A percentile compares a stretch with the other conserved stretches of the same genome.
These are phyloP conservation scores for Mycosphaerelloides madeirae DNA, from an alignment of 2,329 filamentous ascomycete genomes.

Conservation along the genomic window DNA sequence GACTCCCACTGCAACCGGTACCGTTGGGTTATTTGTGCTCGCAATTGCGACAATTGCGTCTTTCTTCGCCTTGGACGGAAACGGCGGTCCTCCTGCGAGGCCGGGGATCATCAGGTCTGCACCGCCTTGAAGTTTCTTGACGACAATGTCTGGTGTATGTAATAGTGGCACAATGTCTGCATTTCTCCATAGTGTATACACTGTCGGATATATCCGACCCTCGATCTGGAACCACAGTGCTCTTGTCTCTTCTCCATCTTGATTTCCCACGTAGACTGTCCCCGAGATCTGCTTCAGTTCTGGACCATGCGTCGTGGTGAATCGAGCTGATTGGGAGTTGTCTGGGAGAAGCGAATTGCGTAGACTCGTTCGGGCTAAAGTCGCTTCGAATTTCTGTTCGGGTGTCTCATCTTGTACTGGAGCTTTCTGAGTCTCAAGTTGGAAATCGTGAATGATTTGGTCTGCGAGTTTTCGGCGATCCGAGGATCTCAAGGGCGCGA, in stretches of 20 bases:
- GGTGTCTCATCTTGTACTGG: slow-evolving; percentile 31
- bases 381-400: slow-evolving; percentile 42
- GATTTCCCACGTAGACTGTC: slow-evolving; percentile 59
- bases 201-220: slow-evolving; percentile 50
- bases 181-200: slow-evolving; percentile 65
- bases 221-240: slow-evolving; percentile 62
- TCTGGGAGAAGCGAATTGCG: slow-evolving; percentile 60
- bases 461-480: slow-evolving; percentile 64
- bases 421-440: slow-evolving; percentile 35
- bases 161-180: slow-evolving; percentile 57
- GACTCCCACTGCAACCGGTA: slow-evolving; percentile 60
- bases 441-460: slow-evolving; percentile 60
- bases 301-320: slow-evolving; percentile 61
- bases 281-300: slow-evolving; percentile 58
- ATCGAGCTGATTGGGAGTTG: slow-evolving; percentile 57
- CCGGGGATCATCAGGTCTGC: slow-evolving; percentile 68
- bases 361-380: slow-evolving; percentile 46
- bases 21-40: slow-evolving; percentile 53
- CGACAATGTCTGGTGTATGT: slow-evolving; percentile 58
- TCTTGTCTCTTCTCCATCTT: slow-evolving; percentile 53
- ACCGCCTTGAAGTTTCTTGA: slow-evolving; percentile 59
- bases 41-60: slow-evolving; percentile 61
- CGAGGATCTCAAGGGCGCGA: slow-evolving; percentile 61
- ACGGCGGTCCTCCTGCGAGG: slow-evolving; percentile 59
- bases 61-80: slow-evolving; percentile 55